Percentiles rank a stretch among this genome's conserved stretches.
Evolutionary conservation across 2,329 filamentous ascomycete species (phyloP).

Genomic region (Diplodia scrobiculata): DNA sequence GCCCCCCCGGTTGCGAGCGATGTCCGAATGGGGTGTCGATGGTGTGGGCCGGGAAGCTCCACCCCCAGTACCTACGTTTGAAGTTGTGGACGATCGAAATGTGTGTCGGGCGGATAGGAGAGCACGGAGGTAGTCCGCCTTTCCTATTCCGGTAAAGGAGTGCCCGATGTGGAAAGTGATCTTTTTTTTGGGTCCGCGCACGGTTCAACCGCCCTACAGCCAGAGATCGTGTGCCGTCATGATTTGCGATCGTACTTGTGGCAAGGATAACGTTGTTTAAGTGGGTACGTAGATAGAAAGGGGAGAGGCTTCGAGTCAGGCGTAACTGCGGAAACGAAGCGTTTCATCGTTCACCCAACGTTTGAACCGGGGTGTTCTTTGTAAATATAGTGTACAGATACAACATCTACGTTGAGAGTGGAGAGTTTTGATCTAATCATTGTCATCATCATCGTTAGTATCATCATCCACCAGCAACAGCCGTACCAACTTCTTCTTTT

Average conservation of each 20-base stretch:
- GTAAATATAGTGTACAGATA: not conserved
- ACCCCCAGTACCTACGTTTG: not conserved
- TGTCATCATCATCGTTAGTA: not conserved
- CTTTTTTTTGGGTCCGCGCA: not conserved
- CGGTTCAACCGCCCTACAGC: not conserved
- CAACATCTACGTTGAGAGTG: not conserved
- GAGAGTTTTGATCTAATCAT: not conserved
- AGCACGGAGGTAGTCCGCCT: not conserved
- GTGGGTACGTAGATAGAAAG: not conserved
- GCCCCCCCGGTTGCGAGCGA: too few relatives aligned
- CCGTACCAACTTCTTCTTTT: not conserved
- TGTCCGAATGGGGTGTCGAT: too few relatives aligned
- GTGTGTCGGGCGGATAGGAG: not conserved
- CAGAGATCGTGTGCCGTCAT: not conserved
- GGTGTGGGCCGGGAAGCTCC: not conserved
- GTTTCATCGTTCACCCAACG: not conserved
- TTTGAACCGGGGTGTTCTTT: not conserved
- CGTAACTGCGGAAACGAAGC: not conserved
- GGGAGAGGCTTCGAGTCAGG: not conserved
- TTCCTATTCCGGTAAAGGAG: not conserved
- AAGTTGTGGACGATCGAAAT: conserved; percentile 6
- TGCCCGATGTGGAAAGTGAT: not conserved
- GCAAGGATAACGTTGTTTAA: not conserved
- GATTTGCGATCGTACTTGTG: not conserved
- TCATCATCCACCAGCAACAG: not conserved